phyloP scores from a whole-genome alignment of 2,329 filamentous ascomycete species.

The Cladosporium cucumerinum region DNA sequence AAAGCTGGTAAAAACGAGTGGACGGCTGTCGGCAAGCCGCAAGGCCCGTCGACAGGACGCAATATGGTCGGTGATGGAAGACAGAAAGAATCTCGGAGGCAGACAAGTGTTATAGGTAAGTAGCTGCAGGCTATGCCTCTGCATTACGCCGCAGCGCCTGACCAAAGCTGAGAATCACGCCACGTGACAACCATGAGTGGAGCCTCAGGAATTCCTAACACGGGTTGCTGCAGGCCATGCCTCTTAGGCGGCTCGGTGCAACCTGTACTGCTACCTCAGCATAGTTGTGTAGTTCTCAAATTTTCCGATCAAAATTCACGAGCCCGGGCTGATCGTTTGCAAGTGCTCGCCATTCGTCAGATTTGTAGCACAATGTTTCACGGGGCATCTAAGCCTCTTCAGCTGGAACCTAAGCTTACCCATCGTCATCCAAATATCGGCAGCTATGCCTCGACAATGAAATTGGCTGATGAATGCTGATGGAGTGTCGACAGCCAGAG shows the following conservation, averaged over 20 bases:
- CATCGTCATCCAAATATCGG: neutral
- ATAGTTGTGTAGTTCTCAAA: neutral
- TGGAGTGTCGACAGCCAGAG: neutral
- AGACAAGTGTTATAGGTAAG: neutral
- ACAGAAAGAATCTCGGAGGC: neutral
- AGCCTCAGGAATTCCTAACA: neutral
- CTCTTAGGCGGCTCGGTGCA: neutral
- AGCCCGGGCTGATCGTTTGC: neutral
- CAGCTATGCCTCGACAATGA: neutral
- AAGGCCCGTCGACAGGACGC: neutral
- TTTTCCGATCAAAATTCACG: neutral
- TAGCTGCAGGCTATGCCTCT: neutral
- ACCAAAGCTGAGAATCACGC: neutral
- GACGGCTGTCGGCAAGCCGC: neutral
- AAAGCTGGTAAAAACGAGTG: neutral
- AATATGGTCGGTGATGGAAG: neutral
- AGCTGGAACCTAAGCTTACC: neutral
- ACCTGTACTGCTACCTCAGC: neutral
- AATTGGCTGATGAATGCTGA: neutral
- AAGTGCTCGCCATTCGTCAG: neutral
- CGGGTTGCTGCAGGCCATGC: neutral
- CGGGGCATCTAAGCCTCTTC: neutral
- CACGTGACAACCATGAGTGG: neutral
- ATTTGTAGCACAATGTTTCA: neutral
- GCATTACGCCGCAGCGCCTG: too few species aligned